A percentile compares a stretch with the other conserved stretches of the same genome.
These are phyloP conservation scores for Austropuccinia psidii DNA, from an alignment of 1,284 basidiomycete species.

Conservation along the genomic window DNA sequence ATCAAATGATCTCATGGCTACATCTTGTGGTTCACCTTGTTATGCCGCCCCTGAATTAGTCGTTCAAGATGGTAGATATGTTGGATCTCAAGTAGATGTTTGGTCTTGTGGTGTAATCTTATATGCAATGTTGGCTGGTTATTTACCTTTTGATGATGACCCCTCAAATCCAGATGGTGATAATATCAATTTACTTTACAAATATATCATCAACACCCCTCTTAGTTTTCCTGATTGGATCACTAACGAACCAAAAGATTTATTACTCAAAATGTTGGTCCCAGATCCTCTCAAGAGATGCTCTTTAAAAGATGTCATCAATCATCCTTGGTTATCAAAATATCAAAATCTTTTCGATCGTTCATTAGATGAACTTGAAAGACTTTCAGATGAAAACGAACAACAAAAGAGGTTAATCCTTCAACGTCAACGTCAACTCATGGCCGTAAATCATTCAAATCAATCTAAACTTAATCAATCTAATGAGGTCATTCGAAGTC, in stretches of 20 bases:
- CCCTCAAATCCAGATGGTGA: conserved; percentile 97
- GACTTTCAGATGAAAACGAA: conserved; percentile 71
- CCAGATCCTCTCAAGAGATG: conserved; percentile 68
- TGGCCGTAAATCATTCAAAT: conserved; percentile 17
- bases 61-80: conserved; percentile 92
- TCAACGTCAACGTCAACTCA: conserved; percentile 52
- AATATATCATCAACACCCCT: conserved; percentile 94
- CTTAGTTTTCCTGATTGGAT: conserved; percentile 92
- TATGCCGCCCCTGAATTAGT: conserved; percentile 99
- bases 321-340: conserved; percentile 69
- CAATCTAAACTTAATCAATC: neutral
- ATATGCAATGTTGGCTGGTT: conserved; percentile 98
- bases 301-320: conserved; percentile 66
- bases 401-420: conserved; percentile 71
- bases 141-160: conserved; percentile 99
- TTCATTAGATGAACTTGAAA: conserved; percentile 69
- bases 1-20: conserved; percentile 94
- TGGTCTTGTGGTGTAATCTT: conserved; percentile 99
- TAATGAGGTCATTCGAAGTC: conserved; percentile 3
- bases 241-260: conserved; percentile 65
- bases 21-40: conserved; percentile 92
- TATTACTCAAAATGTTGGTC: conserved; percentile 75
- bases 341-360: conserved; percentile 62
- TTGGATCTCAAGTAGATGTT: conserved; percentile 97
- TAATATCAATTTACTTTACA: conserved; percentile 99